Base-by-base conservation (phyloP, 139 green algal genomes). In the Eudorina sp. region DNA sequence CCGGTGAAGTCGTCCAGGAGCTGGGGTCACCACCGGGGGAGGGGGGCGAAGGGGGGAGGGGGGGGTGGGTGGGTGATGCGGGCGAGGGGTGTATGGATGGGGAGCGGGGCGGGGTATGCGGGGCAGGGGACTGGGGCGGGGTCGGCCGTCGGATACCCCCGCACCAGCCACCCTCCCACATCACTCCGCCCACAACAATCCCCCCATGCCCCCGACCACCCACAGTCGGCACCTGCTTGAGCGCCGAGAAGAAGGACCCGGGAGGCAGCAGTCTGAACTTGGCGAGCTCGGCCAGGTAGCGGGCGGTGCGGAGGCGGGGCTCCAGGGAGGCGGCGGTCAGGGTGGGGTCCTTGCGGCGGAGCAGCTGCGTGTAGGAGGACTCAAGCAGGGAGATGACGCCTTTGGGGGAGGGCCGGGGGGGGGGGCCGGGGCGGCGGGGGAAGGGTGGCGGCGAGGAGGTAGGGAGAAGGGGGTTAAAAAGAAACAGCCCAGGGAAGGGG, bases 1-100 rank as follows among this genome's bases (percentile, higher is more conserved):
- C 95, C 92, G 1, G 73, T 53, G 70, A 99, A 99, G 88, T 99
- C 96, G 77, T 99, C 97, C 78, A 99, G 91, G 74, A 96, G 88
- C 55, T 86, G 70, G 85, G 94, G 93, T n/a, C n/a, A 72, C 13
- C 13, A 55, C 18, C 18, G 55, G 55, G 55, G 55, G 19, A 29
- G 55, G 55, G 55, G 55, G 11, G 19, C 8, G 46, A 95, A 64
- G 51, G 38, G 6, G 48, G 51, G 27, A 48, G 38, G 27, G 72
- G 72, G 18, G 72, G 34, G 36, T 68, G 55, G 23, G 55, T 68
- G 55, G 23, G 55, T n/a, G 55, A 29, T 29, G 55, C 5, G 55
- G 55, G 55, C 16, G 23, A 18, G 55, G 11, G 55, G 55, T 8
- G 19, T 68, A 29, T 68, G 19, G 19, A 76, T 4, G 40, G 40